Conservation (phyloP, 768 basidiomycete species). For the Rhizopogon vesiculosus region DNA sequence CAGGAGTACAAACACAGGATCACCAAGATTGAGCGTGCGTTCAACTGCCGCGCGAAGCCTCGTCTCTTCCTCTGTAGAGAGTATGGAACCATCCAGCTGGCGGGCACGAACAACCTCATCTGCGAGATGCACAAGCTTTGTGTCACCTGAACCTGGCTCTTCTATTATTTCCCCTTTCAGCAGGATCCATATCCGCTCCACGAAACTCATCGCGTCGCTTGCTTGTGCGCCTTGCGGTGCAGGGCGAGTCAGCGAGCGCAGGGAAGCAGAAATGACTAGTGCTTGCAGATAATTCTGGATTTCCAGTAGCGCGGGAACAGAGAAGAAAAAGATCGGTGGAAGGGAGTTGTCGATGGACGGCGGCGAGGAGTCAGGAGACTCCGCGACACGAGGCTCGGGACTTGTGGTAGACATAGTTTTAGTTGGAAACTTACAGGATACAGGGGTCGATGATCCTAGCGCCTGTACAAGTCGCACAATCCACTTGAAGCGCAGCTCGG, state of each 20-base stretch:
- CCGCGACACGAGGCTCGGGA: neutral
- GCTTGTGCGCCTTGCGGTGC: constrained; percentile 4
- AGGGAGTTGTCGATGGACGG: constrained; percentile 35
- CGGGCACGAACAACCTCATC: constrained; percentile 67
- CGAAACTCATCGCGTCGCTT: constrained; percentile 34
- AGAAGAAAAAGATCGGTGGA: constrained; percentile 66
- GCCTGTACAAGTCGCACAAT: constrained; percentile 43
- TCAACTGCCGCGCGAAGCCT: constrained; percentile 56
- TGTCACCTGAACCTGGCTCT: constrained; percentile 29
- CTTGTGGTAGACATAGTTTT: constrained; percentile 9
- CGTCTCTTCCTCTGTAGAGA: constrained; percentile 41
- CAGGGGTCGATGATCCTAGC: constrained; percentile 40
- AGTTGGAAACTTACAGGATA: constrained; percentile 26
- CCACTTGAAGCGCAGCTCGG: constrained; percentile 32
- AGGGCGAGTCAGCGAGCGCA: constrained; percentile 51
- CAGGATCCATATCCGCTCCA: constrained; percentile 60
- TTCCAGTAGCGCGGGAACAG: constrained; percentile 45
- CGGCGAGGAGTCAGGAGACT: neutral
- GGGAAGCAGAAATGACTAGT: constrained; percentile 56
- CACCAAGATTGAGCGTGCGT: constrained; percentile 53
- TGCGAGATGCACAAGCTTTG: constrained; percentile 63
- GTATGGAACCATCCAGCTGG: constrained; percentile 15
- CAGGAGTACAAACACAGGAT: constrained; percentile 64
- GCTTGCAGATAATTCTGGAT: constrained; percentile 72
- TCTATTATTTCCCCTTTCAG: constrained; percentile 50